Evolutionary conservation across 1,139 yeast genomes (phyloP), one percentile per base, ranked within the genome.

Genomic region (Candida smagusa): DNA sequence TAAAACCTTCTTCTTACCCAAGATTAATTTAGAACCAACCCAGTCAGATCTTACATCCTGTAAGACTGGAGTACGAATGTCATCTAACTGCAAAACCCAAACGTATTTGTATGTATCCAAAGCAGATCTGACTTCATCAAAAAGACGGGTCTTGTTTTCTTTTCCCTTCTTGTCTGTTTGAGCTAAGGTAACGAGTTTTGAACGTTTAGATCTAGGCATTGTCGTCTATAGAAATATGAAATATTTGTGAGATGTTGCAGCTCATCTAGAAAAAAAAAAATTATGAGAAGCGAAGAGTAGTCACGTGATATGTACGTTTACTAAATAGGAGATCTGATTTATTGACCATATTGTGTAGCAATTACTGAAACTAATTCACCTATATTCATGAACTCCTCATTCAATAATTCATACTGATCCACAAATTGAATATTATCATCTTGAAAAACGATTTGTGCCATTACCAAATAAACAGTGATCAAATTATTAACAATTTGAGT

Each of bases 141-240:
- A 92, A 51, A 90, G 81, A 57, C 92, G 76, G 52, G 81, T 92
- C 62, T 92, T 92, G 63, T 89, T 90, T 53, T 88, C 97, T 50
- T 83, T 82, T 39, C 96, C 96, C 63, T 92, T 92, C 65, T 89
- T 92, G 49, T 89, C 97, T 45, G 97, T 90, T 61, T 90, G 92
- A 28, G 98, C 92, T 53, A 92, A 74, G n/a, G 97, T 87, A 44
- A 92, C 95, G 54, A 86, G 80, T 76, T 82, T 86, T 48, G 95
- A 81, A 79, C 97, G 89, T 66, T 80, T 89, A 31, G 96, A 88
- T 78, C 95, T 87, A 48, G 97, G 96, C 97, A 89, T 89, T 43
- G 48, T 66, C 35, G 22, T 33, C 12, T n/a, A n/a, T 31, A 3
- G n/a, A 23, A 25, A 23, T 13, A 16, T 13, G 25, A 35, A 30